Base-by-base conservation (phyloP, 2,329 filamentous ascomycete species). In the Fusarium sp. region DNA sequence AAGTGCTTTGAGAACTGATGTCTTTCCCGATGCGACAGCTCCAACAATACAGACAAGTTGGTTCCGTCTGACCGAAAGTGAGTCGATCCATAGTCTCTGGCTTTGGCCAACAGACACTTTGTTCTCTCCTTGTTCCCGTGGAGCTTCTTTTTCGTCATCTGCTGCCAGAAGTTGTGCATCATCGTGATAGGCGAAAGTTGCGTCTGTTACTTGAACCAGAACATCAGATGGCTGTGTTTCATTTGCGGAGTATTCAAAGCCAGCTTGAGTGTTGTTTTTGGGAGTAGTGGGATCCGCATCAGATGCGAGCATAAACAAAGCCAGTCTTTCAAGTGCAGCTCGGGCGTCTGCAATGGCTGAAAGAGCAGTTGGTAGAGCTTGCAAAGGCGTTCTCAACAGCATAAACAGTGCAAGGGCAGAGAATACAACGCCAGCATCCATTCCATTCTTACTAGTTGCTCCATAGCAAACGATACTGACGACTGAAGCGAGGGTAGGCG, bases 381-480 rank as follows among this genome's bases (percentile, higher is more conserved):
- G 40, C 1, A 66, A 21, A 0, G 63, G 63, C 1, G 63, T 66
- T 21, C 63, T 53, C 9, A 66, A 1, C 4, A 66, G 6, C 47
- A 66, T 20, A n/a, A 66, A 66, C 1, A 39, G 40, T 1, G 63
- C 58, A 14, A 66, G 58, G 4, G 47, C 42, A 0, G 63, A 66
- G 15, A 66, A 66, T 0, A 64, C 42, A 4, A 67, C 58, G 2
- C 63, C 49, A 2, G 63, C 39, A 1, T 66, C 51, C 63, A 66
- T 66, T 1, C 63, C 63, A 23, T 63, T 46, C 7, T 49, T 11
- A 21, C n/a, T 43, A 0, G 63, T 66, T 1, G 63, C 63, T 13
- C 63, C 63, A 5, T 66, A 66, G 10, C 63, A 66, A 5, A 66
- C 37, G 4, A 66, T 66, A 10, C 51, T 58, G 3, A 66, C 63